Evolutionary conservation across 345 rosid species (phyloP).

Genomic region (Mangifera indica): DNA sequence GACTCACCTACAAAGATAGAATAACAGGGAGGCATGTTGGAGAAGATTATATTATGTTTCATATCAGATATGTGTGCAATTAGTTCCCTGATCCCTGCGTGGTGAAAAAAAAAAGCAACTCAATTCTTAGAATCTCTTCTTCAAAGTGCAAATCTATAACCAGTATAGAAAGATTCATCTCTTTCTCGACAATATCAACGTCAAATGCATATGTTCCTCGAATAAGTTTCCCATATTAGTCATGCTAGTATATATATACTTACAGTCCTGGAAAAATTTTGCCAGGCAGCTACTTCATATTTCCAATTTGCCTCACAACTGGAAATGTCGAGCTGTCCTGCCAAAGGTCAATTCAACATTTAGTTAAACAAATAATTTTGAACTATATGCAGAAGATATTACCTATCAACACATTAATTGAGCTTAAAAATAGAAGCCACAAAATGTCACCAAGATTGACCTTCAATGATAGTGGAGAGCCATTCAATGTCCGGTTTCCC

Average conservation of each 20-base stretch:
- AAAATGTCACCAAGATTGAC: conserved; percentile 69
- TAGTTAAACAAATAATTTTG: too few relatives aligned
- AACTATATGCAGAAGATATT: too few relatives aligned
- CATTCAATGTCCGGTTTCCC: conserved; percentile 56
- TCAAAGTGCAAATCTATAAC: conserved; percentile 62
- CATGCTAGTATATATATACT: conserved; percentile 62
- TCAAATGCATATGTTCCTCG: conserved; percentile 66
- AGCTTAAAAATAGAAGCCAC: neutral
- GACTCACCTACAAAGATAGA: conserved; percentile 62
- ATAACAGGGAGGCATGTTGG: conserved; percentile 73
- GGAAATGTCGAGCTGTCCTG: conserved; percentile 70
- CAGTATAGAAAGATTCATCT: conserved; percentile 74
- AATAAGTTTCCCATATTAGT: conserved; percentile 64
- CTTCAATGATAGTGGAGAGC: conserved; percentile 60
- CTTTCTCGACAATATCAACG: conserved; percentile 65
- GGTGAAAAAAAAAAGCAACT: conserved; percentile 68
- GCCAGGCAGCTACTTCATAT: conserved; percentile 63
- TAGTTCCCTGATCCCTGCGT: conserved; percentile 70
- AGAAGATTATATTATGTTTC: conserved; percentile 60
- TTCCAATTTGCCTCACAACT: conserved; percentile 66
- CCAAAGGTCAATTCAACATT: conserved; percentile 19
- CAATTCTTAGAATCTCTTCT: conserved; percentile 66
- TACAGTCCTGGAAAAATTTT: conserved; percentile 85
- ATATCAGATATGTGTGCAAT: conserved; percentile 69
- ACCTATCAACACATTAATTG: neutral